Evolutionary conservation across 2,329 filamentous ascomycete species (phyloP).

Genomic region (Ceratocystiopsis sp.): DNA sequence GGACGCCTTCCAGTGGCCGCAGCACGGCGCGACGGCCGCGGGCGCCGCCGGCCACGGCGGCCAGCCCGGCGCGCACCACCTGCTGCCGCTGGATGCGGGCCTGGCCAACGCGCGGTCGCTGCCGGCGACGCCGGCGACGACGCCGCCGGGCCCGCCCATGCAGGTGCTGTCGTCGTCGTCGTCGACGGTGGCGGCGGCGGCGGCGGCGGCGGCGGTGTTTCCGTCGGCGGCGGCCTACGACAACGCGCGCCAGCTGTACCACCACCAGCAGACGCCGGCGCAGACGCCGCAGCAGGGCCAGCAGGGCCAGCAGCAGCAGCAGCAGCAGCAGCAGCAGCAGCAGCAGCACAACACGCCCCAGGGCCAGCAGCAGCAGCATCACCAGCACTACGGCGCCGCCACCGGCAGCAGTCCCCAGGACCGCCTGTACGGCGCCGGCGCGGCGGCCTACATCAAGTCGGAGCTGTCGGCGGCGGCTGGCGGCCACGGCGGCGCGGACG

Average conservation of each 20-base stretch:
- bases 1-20: no score
- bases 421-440: constrained; percentile 38
- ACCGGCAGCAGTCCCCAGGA: constrained; percentile 42
- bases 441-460: constrained; percentile 49
- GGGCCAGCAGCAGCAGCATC: constrained; percentile 34
- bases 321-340: constrained; percentile 36
- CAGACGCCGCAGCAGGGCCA: constrained; percentile 47
- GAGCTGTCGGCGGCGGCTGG: constrained; percentile 45
- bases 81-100: constrained; percentile 66
- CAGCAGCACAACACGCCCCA: no score
- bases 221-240: constrained; percentile 65
- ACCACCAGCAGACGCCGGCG: constrained; percentile 45
- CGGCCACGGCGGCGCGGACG: constrained; percentile 42
- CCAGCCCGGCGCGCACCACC: constrained; percentile 40
- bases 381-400: constrained; percentile 54
- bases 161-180: constrained; percentile 70
- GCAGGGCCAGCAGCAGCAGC: constrained; percentile 48
- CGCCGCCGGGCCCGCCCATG: constrained; percentile 61
- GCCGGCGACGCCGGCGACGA: constrained; percentile 80
- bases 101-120: constrained; percentile 69
- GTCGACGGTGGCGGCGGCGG: no score
- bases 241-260: constrained; percentile 62
- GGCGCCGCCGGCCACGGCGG: constrained; percentile 38
- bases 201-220: no score
- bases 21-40: no score